Percentiles rank a stretch among this genome's conserved stretches.
These are phyloP conservation scores for Cryptosporidium muris DNA, from an alignment of 169 alveolate genomes.

Conservation along the genomic window DNA sequence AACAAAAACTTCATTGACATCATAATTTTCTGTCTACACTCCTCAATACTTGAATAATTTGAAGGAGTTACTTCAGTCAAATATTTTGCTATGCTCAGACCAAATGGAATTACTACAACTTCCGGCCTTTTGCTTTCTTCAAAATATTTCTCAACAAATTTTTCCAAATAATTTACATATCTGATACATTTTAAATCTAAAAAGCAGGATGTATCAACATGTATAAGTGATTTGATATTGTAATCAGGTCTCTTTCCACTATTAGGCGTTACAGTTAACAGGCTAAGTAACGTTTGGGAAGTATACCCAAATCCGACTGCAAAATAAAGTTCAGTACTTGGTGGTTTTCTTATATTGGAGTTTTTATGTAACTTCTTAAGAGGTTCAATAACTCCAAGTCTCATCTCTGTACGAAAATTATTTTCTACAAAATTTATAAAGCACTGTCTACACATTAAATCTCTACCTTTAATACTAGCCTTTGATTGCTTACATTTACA, in stretches of 20 bases:
- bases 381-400: conserved; percentile 45
- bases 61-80: background rate
- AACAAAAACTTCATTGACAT: conserved; percentile 8
- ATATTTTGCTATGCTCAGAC: conserved; percentile 14
- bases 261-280: conserved; percentile 27
- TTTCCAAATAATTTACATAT: background rate
- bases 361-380: conserved; percentile 4
- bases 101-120: conserved; percentile 42
- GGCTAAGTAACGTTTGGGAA: conserved; percentile 36
- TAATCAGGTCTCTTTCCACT: conserved; percentile 52
- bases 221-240: conserved; percentile 22
- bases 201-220: conserved; percentile 57
- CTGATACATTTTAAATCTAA: conserved; percentile 10
- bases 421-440: conserved; percentile 24
- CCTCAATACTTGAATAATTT: background rate
- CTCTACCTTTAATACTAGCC: conserved; percentile 23
- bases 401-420: conserved; percentile 35
- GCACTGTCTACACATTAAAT: conserved; percentile 17
- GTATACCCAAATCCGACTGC: conserved; percentile 54
- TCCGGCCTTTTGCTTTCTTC: background rate
- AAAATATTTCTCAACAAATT: background rate
- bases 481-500: conserved; percentile 19
- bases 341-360: background rate
- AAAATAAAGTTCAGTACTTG: conserved; percentile 24
- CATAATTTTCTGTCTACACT: conserved; percentile 2